phyloP scores from a whole-genome alignment of 163 green algal species.

The Coccomyxa subellipsoidea region DNA sequence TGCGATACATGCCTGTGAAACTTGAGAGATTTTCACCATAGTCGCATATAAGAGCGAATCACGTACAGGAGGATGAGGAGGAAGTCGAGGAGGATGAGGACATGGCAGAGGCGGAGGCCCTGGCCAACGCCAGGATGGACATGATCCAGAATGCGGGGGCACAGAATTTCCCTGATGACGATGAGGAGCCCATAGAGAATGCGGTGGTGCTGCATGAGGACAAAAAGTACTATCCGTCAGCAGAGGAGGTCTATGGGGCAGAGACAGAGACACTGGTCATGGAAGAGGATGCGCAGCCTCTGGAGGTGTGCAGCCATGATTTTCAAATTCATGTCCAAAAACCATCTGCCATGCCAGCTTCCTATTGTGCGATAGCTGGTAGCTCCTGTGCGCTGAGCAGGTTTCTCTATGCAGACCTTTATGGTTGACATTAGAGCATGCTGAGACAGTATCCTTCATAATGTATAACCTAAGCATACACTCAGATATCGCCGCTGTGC shows the following conservation, averaged over 20 bases:
- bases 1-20: too few species aligned
- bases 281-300: constrained; percentile 96
- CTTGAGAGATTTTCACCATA: too few species aligned
- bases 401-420: too few species aligned
- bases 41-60: too few species aligned
- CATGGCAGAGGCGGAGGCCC: constrained; percentile 52
- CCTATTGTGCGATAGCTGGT: too few species aligned
- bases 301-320: constrained; percentile 55
- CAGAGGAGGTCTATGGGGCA: constrained; percentile 87
- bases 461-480: too few species aligned
- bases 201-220: constrained; percentile 95
- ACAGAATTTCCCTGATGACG: constrained; percentile 45
- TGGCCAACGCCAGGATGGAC: constrained; percentile 44
- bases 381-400: too few species aligned
- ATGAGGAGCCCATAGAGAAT: constrained; percentile 36
- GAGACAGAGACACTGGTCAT: constrained; percentile 95
- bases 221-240: constrained; percentile 99
- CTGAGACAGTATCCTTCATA: too few species aligned
- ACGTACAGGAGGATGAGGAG: constrained; percentile 45
- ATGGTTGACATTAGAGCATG: too few species aligned
- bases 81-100: constrained; percentile 51
- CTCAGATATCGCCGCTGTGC: neutral
- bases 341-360: too few species aligned
- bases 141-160: constrained; percentile 52
- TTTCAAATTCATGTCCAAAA: too few species aligned